Conservation (phyloP, 768 basidiomycete genomes). For the Mycena floridula region DNA sequence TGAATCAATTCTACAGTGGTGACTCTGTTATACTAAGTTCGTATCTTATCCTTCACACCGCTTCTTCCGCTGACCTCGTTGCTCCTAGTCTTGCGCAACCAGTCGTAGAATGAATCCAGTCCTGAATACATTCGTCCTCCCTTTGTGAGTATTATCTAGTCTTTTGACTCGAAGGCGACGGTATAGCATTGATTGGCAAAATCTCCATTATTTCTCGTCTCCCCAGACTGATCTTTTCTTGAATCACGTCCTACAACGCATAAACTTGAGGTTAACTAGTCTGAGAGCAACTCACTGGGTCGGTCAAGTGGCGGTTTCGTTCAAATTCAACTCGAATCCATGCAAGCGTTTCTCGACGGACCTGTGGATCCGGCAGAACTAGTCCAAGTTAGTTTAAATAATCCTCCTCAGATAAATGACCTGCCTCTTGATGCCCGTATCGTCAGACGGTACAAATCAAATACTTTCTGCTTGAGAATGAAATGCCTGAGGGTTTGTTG, state of each 20-base stretch:
- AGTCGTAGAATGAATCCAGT: too few species aligned
- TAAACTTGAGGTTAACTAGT: background rate
- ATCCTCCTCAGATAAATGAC: conserved; percentile 8
- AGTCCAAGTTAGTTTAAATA: conserved; percentile 2
- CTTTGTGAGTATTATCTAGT: too few species aligned
- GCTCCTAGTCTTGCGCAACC: conserved; percentile 64
- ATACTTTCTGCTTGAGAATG: conserved; percentile 55
- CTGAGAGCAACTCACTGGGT: conserved; percentile 39
- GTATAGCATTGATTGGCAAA: conserved; percentile 30
- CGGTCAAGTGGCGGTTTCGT: conserved; percentile 47
- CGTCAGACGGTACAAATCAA: conserved; percentile 60
- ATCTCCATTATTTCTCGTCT: conserved; percentile 58
- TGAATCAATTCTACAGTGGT: conserved; percentile 45
- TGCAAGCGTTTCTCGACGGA: conserved; percentile 57
- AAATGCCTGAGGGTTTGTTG: conserved; percentile 83
- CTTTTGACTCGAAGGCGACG: too few species aligned
- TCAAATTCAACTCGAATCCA: conserved; percentile 77
- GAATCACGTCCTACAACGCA: conserved; percentile 43
- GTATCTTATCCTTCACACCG: conserved; percentile 28
- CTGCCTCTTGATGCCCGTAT: conserved; percentile 65
- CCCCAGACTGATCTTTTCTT: conserved; percentile 49
- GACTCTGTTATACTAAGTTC: conserved; percentile 96
- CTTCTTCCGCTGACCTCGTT: conserved; percentile 29
- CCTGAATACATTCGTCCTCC: too few species aligned
- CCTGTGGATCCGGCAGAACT: conserved; percentile 59